These are phyloP conservation scores for Colletotrichum falcatum DNA, from an alignment of 2,329 filamentous ascomycete species.

Conservation along the genomic window DNA sequence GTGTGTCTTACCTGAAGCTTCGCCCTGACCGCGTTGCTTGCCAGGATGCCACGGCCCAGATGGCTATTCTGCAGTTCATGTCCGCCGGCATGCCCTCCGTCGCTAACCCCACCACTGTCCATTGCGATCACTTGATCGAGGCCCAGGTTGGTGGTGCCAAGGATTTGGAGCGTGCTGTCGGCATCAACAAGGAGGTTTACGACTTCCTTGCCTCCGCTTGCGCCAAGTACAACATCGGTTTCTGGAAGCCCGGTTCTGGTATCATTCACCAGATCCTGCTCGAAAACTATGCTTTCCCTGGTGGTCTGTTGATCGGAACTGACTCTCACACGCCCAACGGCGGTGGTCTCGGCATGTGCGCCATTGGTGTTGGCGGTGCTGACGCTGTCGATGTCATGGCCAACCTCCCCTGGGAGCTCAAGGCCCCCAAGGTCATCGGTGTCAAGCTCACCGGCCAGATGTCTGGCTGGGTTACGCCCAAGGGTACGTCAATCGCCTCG, in stretches of 20 bases:
- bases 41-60: slow-evolving; percentile 99
- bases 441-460: slow-evolving; percentile 92
- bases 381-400: slow-evolving; percentile 99
- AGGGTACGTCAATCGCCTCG: slow-evolving; percentile 70
- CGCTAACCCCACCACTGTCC: slow-evolving; percentile 93
- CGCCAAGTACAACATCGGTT: slow-evolving; percentile 99
- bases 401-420: slow-evolving; percentile 96
- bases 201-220: slow-evolving; percentile 94
- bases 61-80: slow-evolving; percentile 99
- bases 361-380: slow-evolving; percentile 97
- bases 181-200: slow-evolving; percentile 99
- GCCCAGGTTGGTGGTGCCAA: slow-evolving; percentile 92
- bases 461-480: slow-evolving; percentile 91
- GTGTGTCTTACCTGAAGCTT: slow-evolving; percentile 94
- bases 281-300: slow-evolving; percentile 99
- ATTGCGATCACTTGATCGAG: slow-evolving; percentile 99
- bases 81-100: slow-evolving; percentile 96
- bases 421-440: slow-evolving; percentile 97
- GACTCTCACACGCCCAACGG: slow-evolving; percentile 98
- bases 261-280: slow-evolving; percentile 99
- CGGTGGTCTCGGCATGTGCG: slow-evolving; percentile 93
- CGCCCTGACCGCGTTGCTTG: slow-evolving; percentile 98
- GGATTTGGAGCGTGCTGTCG: slow-evolving; percentile 90
- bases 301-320: slow-evolving; percentile 96
- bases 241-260: slow-evolving; percentile 98